Evolutionary conservation across 768 basidiomycete genomes (phyloP).

Genomic region (Flagelloscypha sp.): DNA sequence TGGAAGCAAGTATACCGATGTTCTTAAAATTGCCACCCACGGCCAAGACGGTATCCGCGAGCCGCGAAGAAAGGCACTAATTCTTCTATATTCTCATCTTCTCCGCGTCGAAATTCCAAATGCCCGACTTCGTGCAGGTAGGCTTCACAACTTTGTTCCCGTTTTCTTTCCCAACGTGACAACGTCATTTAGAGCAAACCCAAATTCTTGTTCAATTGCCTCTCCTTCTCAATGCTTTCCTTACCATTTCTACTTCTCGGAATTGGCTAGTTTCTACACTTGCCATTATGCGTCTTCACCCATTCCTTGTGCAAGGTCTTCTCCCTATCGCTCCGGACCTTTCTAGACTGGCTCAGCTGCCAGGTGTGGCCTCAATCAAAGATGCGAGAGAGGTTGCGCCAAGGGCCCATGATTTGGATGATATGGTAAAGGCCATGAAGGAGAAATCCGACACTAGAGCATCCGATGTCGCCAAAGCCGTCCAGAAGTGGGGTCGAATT

Average conservation of each 20-base stretch:
- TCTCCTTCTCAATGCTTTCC: slow-evolving; percentile 65
- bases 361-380: slow-evolving; percentile 57
- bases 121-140: slow-evolving; percentile 55
- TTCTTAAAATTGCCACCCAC: slow-evolving; percentile 34
- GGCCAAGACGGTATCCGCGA: slow-evolving; percentile 29
- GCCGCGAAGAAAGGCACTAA: slow-evolving; percentile 52
- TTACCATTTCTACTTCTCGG: slow-evolving; percentile 76
- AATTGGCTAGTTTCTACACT: slow-evolving; percentile 84
- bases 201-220: slow-evolving; percentile 65
- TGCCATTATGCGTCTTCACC: slow-evolving; percentile 72
- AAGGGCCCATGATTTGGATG: slow-evolving; percentile 33
- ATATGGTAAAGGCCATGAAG: slow-evolving; percentile 42
- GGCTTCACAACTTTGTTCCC: slow-evolving; percentile 21
- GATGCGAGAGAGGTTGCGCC: slow-evolving; percentile 17
- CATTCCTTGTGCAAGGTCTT: slow-evolving; percentile 78
- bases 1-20: slow-evolving; percentile 47
- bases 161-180: slow-evolving; percentile 5
- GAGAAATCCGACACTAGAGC: slow-evolving; percentile 41
- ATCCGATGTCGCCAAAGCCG: slow-evolving; percentile 51
- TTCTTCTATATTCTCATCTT: slow-evolving; percentile 80
- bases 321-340: slow-evolving; percentile 38
- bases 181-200: slow-evolving; percentile 45
- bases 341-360: slow-evolving; percentile 60
- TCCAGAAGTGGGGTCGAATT: slow-evolving; percentile 63
- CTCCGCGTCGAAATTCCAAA: slow-evolving; percentile 53